Percentiles rank a stretch among this genome's conserved stretches.
Evolutionary conservation across 768 basidiomycete genomes (phyloP).

Genomic region (Tulasnella sp.): DNA sequence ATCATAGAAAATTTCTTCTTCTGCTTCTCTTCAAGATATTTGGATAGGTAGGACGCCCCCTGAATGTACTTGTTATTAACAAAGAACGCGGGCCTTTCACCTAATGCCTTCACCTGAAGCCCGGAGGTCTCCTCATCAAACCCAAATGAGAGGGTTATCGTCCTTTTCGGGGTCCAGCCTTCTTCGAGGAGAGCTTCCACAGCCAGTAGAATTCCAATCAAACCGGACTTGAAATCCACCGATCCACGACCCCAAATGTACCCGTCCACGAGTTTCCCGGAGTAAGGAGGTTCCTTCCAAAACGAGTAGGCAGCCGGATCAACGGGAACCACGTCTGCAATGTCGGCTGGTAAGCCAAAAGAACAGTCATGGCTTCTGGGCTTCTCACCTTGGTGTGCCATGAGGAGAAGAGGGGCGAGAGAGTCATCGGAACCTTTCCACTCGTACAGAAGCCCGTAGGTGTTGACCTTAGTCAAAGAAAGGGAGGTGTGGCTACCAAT

Average conservation of each 20-base stretch:
- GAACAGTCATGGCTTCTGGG: slow-evolving; percentile 24
- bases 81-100: not conserved
- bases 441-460: slow-evolving; percentile 71
- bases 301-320: slow-evolving; percentile 56
- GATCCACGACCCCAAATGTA: slow-evolving; percentile 78
- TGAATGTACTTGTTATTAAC: slow-evolving; percentile 36
- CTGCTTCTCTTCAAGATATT: slow-evolving; percentile 65
- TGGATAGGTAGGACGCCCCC: slow-evolving; percentile 52
- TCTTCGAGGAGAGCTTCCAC: slow-evolving; percentile 67
- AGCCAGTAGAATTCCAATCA: slow-evolving; percentile 61
- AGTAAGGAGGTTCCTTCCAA: slow-evolving; percentile 68
- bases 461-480: slow-evolving; percentile 70
- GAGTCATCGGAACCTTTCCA: slow-evolving; percentile 67
- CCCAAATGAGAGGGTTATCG: slow-evolving; percentile 65
- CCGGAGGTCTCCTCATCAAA: slow-evolving; percentile 78
- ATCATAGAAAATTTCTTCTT: slow-evolving; percentile 72
- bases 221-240: slow-evolving; percentile 74
- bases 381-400: slow-evolving; percentile 64
- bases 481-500: slow-evolving; percentile 58
- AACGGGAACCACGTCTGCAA: slow-evolving; percentile 71
- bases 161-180: slow-evolving; percentile 66
- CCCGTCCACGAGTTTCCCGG: slow-evolving; percentile 53
- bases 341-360: not conserved
- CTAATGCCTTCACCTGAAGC: slow-evolving; percentile 45
- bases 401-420: slow-evolving; percentile 70